Conservation (phyloP, 306 rosid species). For the Mimosa bimucronata region DNA sequence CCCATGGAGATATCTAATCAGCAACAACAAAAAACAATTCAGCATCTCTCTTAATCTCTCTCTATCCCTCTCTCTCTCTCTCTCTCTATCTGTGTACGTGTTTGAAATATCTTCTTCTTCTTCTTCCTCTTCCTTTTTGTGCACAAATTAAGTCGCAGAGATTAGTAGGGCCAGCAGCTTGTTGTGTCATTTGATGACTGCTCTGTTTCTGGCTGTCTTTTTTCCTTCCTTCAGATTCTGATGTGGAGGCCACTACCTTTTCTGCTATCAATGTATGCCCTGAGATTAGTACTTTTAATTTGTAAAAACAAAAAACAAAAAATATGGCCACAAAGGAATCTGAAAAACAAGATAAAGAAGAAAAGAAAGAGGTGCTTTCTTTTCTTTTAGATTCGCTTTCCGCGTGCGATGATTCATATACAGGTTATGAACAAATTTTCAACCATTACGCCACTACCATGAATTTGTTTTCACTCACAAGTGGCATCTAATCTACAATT, state of each 20-base stretch:
- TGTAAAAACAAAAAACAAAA: background rate
- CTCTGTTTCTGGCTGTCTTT: background rate
- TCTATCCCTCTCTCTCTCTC: background rate
- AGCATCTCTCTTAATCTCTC: background rate
- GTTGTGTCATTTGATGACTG: background rate
- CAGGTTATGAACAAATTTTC: background rate
- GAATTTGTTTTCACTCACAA: background rate
- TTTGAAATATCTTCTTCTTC: background rate
- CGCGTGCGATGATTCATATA: background rate
- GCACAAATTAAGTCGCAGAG: background rate
- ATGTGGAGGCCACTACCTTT: slow-evolving; percentile 9
- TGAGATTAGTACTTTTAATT: background rate
- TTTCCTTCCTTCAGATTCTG: background rate
- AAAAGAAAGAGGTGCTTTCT: background rate
- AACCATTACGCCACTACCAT: background rate
- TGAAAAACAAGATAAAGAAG: background rate
- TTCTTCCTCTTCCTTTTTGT: background rate
- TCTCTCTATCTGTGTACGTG: background rate
- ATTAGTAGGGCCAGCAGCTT: background rate
- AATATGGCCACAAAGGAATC: background rate
- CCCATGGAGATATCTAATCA: background rate
- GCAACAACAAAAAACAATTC: background rate
- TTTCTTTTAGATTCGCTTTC: background rate
- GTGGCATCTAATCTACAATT: slow-evolving; percentile 23
- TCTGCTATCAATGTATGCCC: slow-evolving; percentile 5